A percentile compares a stretch with the other conserved stretches of the same genome.
Conservation (phyloP, 805 yeast genomes). For the Ogataea nonfermentans region DNA sequence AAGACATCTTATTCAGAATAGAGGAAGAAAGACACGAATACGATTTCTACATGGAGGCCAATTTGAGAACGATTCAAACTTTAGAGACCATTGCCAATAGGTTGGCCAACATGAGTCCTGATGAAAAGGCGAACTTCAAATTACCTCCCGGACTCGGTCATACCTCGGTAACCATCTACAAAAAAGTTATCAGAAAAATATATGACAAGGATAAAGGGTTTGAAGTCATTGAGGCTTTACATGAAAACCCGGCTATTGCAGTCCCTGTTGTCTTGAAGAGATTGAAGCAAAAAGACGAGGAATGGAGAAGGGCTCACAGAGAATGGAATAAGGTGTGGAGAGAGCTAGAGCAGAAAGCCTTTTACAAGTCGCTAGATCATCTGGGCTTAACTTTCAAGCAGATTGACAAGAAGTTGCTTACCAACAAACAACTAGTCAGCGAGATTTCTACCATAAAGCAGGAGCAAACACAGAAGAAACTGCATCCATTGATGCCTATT, state of each 20-base stretch:
- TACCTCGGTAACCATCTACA: conserved; percentile 85
- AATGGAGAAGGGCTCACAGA: conserved; percentile 96
- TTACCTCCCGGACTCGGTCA: conserved; percentile 94
- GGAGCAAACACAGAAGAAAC: conserved; percentile 83
- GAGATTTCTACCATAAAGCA: conserved; percentile 91
- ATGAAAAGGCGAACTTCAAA: conserved; percentile 81
- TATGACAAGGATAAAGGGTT: conserved; percentile 94
- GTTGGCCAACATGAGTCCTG: conserved; percentile 87
- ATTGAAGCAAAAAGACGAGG: conserved; percentile 96
- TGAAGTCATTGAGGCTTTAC: conserved; percentile 93
- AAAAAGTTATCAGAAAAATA: conserved; percentile 86
- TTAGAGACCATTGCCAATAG: conserved; percentile 93
- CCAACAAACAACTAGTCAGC: conserved; percentile 85
- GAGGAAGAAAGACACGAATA: conserved; percentile 98
- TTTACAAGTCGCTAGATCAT: conserved; percentile 91
- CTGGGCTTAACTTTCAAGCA: conserved; percentile 95
- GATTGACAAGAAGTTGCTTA: conserved; percentile 87
- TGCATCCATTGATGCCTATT: conserved; percentile 81
- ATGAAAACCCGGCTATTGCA: conserved; percentile 92
- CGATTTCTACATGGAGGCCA: conserved; percentile 93
- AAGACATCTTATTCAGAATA: conserved; percentile 88
- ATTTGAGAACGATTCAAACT: conserved; percentile 90
- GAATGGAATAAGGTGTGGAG: conserved; percentile 99
- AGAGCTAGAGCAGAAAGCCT: conserved; percentile 93
- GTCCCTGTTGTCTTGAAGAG: conserved; percentile 91